Evolutionary conservation across 805 yeast species (phyloP), one percentile per base, ranked within the genome.

Genomic region (Barnettozyma salicaria): DNA sequence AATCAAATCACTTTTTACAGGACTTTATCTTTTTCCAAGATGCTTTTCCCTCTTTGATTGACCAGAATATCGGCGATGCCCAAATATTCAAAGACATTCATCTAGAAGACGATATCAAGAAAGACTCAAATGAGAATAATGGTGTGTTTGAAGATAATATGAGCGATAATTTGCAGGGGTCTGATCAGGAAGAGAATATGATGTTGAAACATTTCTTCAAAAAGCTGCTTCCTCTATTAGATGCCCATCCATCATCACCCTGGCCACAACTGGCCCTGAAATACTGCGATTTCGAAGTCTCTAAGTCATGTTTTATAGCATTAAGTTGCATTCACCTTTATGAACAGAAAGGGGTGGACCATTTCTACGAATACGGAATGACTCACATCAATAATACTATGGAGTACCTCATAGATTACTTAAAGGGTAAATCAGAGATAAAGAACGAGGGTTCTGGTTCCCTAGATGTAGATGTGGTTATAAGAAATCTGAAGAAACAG

Each of bases 231-330:
- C 78, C 76, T 2, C 48, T 74, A 27, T 52, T 74, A 23, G 80
- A 75, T 55, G 77, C 78, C 0, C 79, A 75, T 48, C 80, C 80
- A 0, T 69, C 70, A 28, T 62, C 77, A 1, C 80, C 80, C 4
- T 73, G 79, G 79, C 80, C 80, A 0, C 74, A 73, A 40, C 52
- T 75, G 39, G 77, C 78, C 29, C 57, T 75, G 42, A 66, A 68
- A 35, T 74, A 74, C 48, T 74, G 80, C 45, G 77, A 74, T 47
- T 66, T 71, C 44, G 76, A 74, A 44, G 65, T 75, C 31, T 79
- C 80, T 1, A 61, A 76, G 37, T 69, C 76, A 42, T 75, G 80
- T 42, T 74, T 75, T 45, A 65, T 75, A 16, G 72, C 78, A 3
- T 51, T 75, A 13, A 70, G 76, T 9, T 74, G 78, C 32, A 73